These are phyloP conservation scores for Trebouxia gelatinosa DNA, from an alignment of 163 green algal species.

Conservation along the genomic window DNA sequence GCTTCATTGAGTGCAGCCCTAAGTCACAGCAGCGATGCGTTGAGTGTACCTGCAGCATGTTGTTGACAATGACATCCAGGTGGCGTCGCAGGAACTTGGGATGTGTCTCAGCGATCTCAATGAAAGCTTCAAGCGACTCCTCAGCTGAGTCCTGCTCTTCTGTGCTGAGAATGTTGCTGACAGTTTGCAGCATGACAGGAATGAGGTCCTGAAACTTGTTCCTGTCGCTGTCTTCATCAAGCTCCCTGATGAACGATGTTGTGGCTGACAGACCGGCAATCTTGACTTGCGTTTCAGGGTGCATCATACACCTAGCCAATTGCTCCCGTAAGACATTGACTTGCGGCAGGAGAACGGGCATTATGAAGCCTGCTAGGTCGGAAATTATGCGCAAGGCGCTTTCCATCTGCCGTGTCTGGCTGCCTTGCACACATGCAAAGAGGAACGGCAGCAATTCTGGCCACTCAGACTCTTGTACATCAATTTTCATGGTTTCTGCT, in stretches of 20 bases:
- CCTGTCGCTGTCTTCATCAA: slow-evolving; percentile 63
- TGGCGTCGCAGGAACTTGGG: slow-evolving; percentile 90
- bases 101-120: slow-evolving; percentile 89
- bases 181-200: slow-evolving; percentile 43
- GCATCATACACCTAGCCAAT: neutral
- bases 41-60: slow-evolving; percentile 86
- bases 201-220: slow-evolving; percentile 73
- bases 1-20: too few relatives aligned
- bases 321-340: slow-evolving; percentile 60
- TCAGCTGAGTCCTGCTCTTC: slow-evolving; percentile 78
- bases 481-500: slow-evolving; percentile 47
- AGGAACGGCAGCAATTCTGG: slow-evolving; percentile 93
- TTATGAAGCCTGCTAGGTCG: slow-evolving; percentile 59
- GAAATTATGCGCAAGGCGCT: slow-evolving; percentile 82
- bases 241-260: slow-evolving; percentile 76
- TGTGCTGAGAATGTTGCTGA: slow-evolving; percentile 59
- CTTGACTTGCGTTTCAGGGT: slow-evolving; percentile 48
- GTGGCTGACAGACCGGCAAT: slow-evolving; percentile 77
- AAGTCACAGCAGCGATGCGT: too few relatives aligned
- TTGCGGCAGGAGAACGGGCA: slow-evolving; percentile 55
- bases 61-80: slow-evolving; percentile 74
- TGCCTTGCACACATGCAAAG: slow-evolving; percentile 72
- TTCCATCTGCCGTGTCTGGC: slow-evolving; percentile 60
- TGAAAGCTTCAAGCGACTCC: slow-evolving; percentile 90
- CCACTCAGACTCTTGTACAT: slow-evolving; percentile 67